These are phyloP conservation scores for Coffea eugenioides DNA, from an alignment of 257 asterid species.

Conservation along the genomic window DNA sequence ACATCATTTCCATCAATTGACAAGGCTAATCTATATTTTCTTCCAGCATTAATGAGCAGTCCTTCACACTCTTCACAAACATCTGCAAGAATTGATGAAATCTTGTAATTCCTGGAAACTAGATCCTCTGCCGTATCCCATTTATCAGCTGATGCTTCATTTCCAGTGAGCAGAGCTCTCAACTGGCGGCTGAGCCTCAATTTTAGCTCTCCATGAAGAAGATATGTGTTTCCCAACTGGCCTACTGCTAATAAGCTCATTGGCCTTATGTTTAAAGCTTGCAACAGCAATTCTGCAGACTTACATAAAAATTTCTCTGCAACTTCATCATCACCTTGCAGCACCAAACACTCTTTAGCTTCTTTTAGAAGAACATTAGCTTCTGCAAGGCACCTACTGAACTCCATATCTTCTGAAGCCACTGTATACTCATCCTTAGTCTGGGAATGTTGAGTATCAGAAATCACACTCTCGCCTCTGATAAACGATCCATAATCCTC, in stretches of 20 bases:
- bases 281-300: slow-evolving; percentile 60
- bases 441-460: slow-evolving; percentile 29
- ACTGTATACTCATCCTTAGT: slow-evolving; percentile 28
- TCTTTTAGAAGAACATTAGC: slow-evolving; percentile 63
- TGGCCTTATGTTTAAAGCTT: slow-evolving; percentile 76
- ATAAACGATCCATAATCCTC: slow-evolving; percentile 34
- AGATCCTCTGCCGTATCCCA: slow-evolving; percentile 35
- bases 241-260: slow-evolving; percentile 90
- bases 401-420: slow-evolving; percentile 49
- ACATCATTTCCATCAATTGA: slow-evolving; percentile 84
- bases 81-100: slow-evolving; percentile 51
- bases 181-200: slow-evolving; percentile 61
- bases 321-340: slow-evolving; percentile 34
- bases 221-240: slow-evolving; percentile 82
- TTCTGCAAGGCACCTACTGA: slow-evolving; percentile 60
- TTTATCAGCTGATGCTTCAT: slow-evolving; percentile 29
- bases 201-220: slow-evolving; percentile 87
- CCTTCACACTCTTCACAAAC: slow-evolving; percentile 90
- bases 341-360: slow-evolving; percentile 55
- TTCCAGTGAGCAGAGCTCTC: slow-evolving; percentile 56
- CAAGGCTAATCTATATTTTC: slow-evolving; percentile 75
- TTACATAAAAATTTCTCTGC: slow-evolving; percentile 56
- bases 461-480: slow-evolving; percentile 25
- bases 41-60: slow-evolving; percentile 76
- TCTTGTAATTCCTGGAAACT: slow-evolving; percentile 38